A percentile compares a stretch with the other conserved stretches of the same genome.
Conservation (phyloP, 139 green algal species). For the Pycnococcus provasolii region DNA sequence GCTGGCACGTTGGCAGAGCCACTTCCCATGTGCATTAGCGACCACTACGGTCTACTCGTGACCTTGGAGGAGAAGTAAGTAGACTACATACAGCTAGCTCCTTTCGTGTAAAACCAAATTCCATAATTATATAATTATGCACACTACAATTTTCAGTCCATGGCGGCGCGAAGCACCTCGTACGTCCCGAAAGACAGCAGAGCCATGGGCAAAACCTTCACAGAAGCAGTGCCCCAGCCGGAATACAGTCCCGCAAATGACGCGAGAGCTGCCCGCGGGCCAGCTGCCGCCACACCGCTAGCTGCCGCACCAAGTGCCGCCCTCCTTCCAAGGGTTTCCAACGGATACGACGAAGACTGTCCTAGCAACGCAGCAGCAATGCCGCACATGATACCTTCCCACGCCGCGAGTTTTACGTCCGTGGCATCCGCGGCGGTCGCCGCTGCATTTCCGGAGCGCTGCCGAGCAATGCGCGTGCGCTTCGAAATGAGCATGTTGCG, state of each 20-base stretch:
- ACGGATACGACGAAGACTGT: slow-evolving; percentile 60
- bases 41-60: no score
- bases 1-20: no score
- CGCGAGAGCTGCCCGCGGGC: slow-evolving; percentile 15
- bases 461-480: no score
- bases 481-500: no score
- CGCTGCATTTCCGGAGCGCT: not conserved
- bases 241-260: slow-evolving; percentile 40
- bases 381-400: slow-evolving; percentile 8
- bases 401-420: slow-evolving; percentile 7
- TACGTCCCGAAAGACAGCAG: slow-evolving; percentile 58
- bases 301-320: slow-evolving; percentile 37
- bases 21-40: no score
- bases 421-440: slow-evolving; percentile 5
- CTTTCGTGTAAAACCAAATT: no score
- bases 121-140: no score
- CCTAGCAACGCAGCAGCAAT: slow-evolving; percentile 47
- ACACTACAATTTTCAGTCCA: no score
- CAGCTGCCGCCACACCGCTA: not conserved
- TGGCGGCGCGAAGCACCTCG: slow-evolving; percentile 26
- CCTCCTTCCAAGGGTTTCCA: slow-evolving; percentile 57
- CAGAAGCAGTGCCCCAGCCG: slow-evolving; percentile 44
- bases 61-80: no score
- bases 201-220: slow-evolving; percentile 55
- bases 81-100: no score